Percentiles rank a stretch among this genome's conserved stretches.
phyloP scores from a whole-genome alignment of 306 rosid genomes.

The Inga laurina region DNA sequence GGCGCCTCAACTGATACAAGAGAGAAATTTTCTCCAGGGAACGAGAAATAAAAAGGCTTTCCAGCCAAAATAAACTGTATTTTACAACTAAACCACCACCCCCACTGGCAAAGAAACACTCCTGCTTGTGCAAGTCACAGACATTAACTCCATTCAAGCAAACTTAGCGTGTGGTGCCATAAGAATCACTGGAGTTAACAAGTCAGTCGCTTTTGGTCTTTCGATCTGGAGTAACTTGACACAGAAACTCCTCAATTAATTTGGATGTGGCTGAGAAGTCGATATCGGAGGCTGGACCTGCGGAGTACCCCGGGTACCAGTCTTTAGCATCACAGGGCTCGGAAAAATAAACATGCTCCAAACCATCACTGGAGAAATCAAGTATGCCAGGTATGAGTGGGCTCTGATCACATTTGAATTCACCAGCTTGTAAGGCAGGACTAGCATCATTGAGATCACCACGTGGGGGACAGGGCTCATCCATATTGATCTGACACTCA shows the following conservation, averaged over 20 bases:
- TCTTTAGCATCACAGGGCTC: constrained; percentile 47
- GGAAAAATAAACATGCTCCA: constrained; percentile 41
- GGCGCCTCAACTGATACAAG: neutral
- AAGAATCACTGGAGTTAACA: constrained; percentile 19
- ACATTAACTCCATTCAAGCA: constrained; percentile 11
- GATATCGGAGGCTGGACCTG: constrained; percentile 33
- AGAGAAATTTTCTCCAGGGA: neutral
- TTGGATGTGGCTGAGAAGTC: constrained; percentile 60
- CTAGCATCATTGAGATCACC: constrained; percentile 26
- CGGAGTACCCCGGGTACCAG: constrained; percentile 47
- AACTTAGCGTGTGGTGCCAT: neutral
- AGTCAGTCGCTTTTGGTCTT: constrained; percentile 35
- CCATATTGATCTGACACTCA: constrained; percentile 29
- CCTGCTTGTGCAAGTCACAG: neutral
- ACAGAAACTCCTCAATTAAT: constrained; percentile 61
- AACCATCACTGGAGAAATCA: constrained; percentile 29
- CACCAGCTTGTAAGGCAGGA: constrained; percentile 33
- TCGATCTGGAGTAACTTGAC: constrained; percentile 35
- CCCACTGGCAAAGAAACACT: neutral
- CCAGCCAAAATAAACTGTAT: neutral
- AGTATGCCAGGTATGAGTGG: constrained; percentile 28
- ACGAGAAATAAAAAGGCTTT: constrained; percentile 21
- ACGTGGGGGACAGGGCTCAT: constrained; percentile 31
- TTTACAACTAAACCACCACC: constrained; percentile 15
- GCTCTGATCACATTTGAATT: constrained; percentile 31